Base-by-base conservation (phyloP, 2,329 filamentous ascomycete genomes). In the Penicillium sp. region DNA sequence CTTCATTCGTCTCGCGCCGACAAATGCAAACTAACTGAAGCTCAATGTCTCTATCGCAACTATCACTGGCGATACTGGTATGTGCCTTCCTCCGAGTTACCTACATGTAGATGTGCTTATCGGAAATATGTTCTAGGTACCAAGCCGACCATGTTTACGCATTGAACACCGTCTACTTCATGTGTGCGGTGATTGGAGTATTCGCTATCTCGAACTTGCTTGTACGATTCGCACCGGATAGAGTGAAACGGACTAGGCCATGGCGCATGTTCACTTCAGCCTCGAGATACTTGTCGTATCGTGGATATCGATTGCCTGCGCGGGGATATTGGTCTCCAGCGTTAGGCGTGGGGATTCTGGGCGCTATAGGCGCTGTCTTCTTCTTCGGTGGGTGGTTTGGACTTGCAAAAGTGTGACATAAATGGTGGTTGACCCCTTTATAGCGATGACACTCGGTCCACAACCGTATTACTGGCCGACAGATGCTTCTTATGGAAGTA, bases 391-490 rank as follows among this genome's bases (percentile, higher is more conserved):
- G 15, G 47, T 38, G 19, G 0, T 75, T 69, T 62, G 70, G 56
- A 12, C n/a, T 7, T 21, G 21, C 3, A 6, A n/a, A 23, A 10
- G 6, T 36, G 41, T 35, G 31, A 31, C 27, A 6, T 13, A 12
- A 10, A 42, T 38, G 6, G 17, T 29, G 31, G 23, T 35, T 39
- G 10, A 52, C 35, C 36, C 13, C 19, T 15, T 36, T 19, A 21
- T 50, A 77, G 78, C 69, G n/a, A 78, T 82, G 77, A 77, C 77
- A 0, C 71, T 83, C 1, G 79, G 75, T 1, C 81, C 82, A 0
- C 67, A 74, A 27, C 82, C 83, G 0, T 85, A 84, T 68, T 85
- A 85, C 73, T 85, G 82, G 82, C 79, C 81, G 0, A 79, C 76
- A 49, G 75, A 73, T 8, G 57, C 75, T 4, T 71, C 65, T 31